A percentile compares a stretch with the other conserved stretches of the same genome.
phyloP scores from a whole-genome alignment of 1,284 basidiomycete genomes.

The Jaminaea rosea region DNA sequence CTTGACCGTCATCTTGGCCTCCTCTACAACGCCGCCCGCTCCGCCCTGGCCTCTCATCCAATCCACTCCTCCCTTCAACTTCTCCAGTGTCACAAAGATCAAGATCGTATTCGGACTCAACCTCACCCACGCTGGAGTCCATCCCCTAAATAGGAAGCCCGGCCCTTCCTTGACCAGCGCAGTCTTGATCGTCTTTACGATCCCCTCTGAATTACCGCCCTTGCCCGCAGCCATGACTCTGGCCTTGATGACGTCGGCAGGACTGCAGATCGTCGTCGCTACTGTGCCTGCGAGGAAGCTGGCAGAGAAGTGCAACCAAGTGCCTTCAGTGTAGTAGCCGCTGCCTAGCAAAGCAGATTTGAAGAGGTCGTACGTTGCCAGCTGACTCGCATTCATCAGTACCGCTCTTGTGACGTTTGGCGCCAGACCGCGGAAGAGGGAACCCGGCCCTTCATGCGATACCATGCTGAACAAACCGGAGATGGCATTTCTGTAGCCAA shows the following conservation, averaged over 20 bases:
- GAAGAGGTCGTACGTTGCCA: constrained; percentile 52
- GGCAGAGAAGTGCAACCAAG: constrained; percentile 51
- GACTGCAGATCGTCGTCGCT: constrained; percentile 49
- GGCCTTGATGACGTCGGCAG: constrained; percentile 50
- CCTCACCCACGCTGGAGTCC: constrained; percentile 53
- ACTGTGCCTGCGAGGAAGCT: constrained; percentile 53
- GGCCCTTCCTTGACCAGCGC: constrained; percentile 48
- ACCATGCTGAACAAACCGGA: constrained; percentile 51
- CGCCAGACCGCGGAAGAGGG: constrained; percentile 50
- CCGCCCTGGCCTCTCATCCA: constrained; percentile 3
- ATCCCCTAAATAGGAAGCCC: constrained; percentile 54
- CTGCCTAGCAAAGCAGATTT: constrained; percentile 50
- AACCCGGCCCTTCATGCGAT: constrained; percentile 49
- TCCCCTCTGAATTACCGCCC: constrained; percentile 13
- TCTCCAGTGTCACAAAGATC: constrained; percentile 41
- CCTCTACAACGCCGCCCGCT: too few relatives aligned
- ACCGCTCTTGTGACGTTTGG: constrained; percentile 53
- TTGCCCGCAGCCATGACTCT: constrained; percentile 49
- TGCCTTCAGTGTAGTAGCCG: constrained; percentile 49
- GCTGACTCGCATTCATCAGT: constrained; percentile 51
- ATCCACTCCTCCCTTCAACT: constrained; percentile 33
- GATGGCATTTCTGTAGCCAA: constrained; percentile 48
- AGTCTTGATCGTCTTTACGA: constrained; percentile 20
- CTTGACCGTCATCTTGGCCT: too few relatives aligned
- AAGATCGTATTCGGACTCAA: constrained; percentile 44